Conservation (phyloP, 164 flowering plant genomes). For the Vitis vinifera region ASM3070453v1 NC_081805.1:7553001-7553500, state of each 20-base stretch:
- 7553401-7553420: neutral
- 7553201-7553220: constrained; percentile 73
- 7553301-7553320: too few relatives aligned
- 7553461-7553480: neutral
- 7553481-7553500: neutral
- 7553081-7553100: neutral
- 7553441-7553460: neutral
- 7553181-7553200: constrained; percentile 95
- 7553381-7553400: neutral
- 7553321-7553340: too few relatives aligned
- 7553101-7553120: neutral
- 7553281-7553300: too few relatives aligned
- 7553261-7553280: neutral
- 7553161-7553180: constrained; percentile 95
- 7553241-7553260: neutral
- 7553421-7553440: neutral
- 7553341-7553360: neutral
- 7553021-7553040: neutral
- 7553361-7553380: neutral
- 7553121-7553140: constrained; percentile 68
- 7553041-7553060: neutral
- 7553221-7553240: neutral
- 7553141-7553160: constrained; percentile 97
- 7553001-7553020: too few relatives aligned
- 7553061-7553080: neutral